Conservation (phyloP, 306 rosid species). For the Biancaea sappan region DNA sequence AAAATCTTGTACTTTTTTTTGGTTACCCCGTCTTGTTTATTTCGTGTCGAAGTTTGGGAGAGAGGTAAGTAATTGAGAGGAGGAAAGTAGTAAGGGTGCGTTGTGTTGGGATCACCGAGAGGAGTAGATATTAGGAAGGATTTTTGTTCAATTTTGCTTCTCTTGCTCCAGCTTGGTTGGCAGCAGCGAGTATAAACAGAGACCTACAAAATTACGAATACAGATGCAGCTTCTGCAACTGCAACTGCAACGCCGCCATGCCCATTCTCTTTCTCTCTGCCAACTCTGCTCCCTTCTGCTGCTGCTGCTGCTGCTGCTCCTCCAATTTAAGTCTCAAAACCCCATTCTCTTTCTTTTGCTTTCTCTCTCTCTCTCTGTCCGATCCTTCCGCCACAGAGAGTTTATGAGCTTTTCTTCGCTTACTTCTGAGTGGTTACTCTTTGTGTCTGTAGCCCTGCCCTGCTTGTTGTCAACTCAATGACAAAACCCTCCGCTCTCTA, state of each 20-base stretch:
- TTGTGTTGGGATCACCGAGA: no score
- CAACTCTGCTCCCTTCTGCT: constrained; percentile 23
- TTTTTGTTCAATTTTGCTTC: constrained; percentile 39
- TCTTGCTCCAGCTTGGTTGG: constrained; percentile 13
- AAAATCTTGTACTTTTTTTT: background rate
- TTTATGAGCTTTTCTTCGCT: constrained; percentile 36
- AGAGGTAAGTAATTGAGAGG: background rate
- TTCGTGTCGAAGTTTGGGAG: background rate
- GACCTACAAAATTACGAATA: constrained; percentile 22
- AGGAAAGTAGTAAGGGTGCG: no score
- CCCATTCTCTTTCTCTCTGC: constrained; percentile 45
- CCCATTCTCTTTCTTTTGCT: constrained; percentile 2
- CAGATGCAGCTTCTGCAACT: background rate
- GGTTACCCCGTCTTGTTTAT: background rate
- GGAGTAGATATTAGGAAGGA: no score
- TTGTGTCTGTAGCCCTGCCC: constrained; percentile 18
- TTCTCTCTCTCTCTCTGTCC: background rate
- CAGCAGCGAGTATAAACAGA: constrained; percentile 25
- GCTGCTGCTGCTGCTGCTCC: constrained; percentile 26
- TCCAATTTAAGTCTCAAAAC: constrained; percentile 40
- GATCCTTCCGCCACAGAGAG: constrained; percentile 14
- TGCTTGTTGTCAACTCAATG: constrained; percentile 33
- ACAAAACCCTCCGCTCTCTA: constrained; percentile 36
- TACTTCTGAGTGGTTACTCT: constrained; percentile 43
- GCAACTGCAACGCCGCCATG: constrained; percentile 69